A percentile compares a stretch with the other conserved stretches of the same genome.
These are phyloP conservation scores for Orbilia blumenaviensis DNA, from an alignment of 2,329 filamentous ascomycete species.

Conservation along the genomic window DNA sequence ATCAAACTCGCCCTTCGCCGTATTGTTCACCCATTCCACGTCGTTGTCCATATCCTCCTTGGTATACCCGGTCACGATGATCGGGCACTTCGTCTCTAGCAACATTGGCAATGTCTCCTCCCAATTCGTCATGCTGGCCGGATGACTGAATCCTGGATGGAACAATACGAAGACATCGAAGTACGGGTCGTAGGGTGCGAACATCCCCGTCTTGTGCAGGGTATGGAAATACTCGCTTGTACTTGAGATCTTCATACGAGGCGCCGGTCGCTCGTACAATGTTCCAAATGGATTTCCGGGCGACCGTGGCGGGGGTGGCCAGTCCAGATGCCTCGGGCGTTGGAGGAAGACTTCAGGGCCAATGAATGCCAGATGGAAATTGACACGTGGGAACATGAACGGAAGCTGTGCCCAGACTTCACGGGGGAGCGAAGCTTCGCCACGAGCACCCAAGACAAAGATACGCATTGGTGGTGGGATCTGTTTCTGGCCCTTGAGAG, in stretches of 20 bases:
- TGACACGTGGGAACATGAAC: conserved; percentile 92
- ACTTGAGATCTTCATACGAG: conserved; percentile 94
- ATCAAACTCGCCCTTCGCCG: conserved; percentile 88
- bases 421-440: conserved; percentile 94
- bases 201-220: conserved; percentile 87
- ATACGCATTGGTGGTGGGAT: conserved; percentile 85
- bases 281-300: conserved; percentile 88
- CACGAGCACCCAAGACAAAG: conserved; percentile 92
- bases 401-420: conserved; percentile 93
- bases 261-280: conserved; percentile 87
- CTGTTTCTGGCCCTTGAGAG: conserved; percentile 71
- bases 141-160: conserved; percentile 94
- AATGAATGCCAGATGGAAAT: conserved; percentile 91
- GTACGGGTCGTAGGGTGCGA: conserved; percentile 95
- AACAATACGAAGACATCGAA: conserved; percentile 98
- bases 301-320: conserved; percentile 86
- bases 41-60: conserved; percentile 94
- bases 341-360: conserved; percentile 96
- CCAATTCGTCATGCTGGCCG: conserved; percentile 93
- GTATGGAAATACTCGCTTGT: conserved; percentile 99
- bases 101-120: conserved; percentile 86
- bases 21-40: conserved; percentile 86
- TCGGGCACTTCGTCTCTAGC: conserved; percentile 92
- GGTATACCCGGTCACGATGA: conserved; percentile 95
- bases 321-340: conserved; percentile 78